Percentiles rank a stretch among this genome's conserved stretches.
Conservation (phyloP, 2,329 filamentous ascomycete genomes). For the Nannizzia gypsea region DNA sequence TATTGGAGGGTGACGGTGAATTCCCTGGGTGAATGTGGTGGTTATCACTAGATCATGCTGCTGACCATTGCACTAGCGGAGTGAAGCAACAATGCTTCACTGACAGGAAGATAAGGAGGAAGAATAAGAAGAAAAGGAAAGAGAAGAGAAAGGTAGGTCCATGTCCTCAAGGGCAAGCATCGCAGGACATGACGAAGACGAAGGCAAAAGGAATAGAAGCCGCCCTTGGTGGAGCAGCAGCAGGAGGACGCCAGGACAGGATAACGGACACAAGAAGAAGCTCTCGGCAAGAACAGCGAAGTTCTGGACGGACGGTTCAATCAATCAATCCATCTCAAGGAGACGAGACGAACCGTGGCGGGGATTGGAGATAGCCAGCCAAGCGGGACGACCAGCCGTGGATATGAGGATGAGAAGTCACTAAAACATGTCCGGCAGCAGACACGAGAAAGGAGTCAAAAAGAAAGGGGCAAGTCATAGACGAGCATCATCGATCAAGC, state of each 20-base stretch:
- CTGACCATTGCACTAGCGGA: neutral
- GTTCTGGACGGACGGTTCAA: slow-evolving; percentile 1
- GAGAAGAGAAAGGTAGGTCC: neutral
- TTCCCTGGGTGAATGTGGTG: neutral
- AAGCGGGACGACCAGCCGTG: slow-evolving; percentile 5
- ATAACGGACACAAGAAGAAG: slow-evolving; percentile 1
- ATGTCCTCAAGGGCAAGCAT: slow-evolving; percentile 4
- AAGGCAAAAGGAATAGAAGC: neutral
- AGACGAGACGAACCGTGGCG: slow-evolving; percentile 3
- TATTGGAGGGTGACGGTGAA: neutral
- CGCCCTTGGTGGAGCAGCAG: neutral
- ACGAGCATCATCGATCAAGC: neutral
- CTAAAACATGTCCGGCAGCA: slow-evolving; percentile 2
- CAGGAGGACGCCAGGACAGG: neutral
- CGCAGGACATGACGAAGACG: slow-evolving; percentile 5
- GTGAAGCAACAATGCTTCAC: slow-evolving; percentile 5
- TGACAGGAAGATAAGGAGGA: neutral
- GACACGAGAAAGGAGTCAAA: slow-evolving; percentile 3
- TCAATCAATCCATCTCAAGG: neutral
- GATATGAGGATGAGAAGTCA: neutral
- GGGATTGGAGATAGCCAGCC: slow-evolving; percentile 3
- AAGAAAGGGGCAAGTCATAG: slow-evolving; percentile 3
- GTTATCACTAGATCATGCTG: slow-evolving; percentile 6
- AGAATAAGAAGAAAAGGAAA: neutral
- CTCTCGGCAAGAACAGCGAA: neutral